A percentile compares a stretch with the other conserved stretches of the same genome.
These are phyloP conservation scores for Volvox reticuliferus DNA, from an alignment of 139 green algal genomes.

Conservation along the genomic window DNA sequence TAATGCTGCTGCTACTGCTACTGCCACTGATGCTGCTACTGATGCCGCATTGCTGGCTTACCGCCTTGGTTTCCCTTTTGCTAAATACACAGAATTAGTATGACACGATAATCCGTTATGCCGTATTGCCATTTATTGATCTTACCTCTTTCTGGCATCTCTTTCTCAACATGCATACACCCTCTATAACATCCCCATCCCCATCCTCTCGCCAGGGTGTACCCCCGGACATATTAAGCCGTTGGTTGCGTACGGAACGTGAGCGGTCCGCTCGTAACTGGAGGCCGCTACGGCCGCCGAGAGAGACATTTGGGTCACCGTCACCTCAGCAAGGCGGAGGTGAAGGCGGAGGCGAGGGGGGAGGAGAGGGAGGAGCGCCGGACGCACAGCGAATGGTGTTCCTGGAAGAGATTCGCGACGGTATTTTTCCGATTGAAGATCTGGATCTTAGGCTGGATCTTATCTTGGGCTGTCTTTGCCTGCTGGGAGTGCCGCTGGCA, in stretches of 20 bases:
- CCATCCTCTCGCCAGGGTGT: conserved; percentile 1
- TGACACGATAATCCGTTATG: no score
- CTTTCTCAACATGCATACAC: no score
- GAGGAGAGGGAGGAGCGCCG: not conserved
- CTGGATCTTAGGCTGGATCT: conserved; percentile 56
- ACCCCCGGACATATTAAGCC: conserved; percentile 24
- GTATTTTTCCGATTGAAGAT: conserved; percentile 51
- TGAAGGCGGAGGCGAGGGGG: not conserved
- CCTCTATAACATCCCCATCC: no score
- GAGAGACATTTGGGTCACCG: not conserved
- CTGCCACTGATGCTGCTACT: no score
- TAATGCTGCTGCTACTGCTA: no score
- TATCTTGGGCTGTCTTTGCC: conserved; percentile 60
- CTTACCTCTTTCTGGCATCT: no score
- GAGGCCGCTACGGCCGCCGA: conserved; percentile 2
- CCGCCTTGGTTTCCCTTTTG: no score
- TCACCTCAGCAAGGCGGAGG: not conserved
- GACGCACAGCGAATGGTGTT: conserved; percentile 38
- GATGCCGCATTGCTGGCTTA: no score
- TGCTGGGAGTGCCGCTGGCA: conserved; percentile 69
- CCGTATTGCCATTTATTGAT: no score
- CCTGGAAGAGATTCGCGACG: conserved; percentile 50
- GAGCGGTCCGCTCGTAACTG: conserved; percentile 17
- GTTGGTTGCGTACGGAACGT: conserved; percentile 45
- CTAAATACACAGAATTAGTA: no score